phyloP scores from a whole-genome alignment of 441 rosid species.

The Raphanus hybrid region DNA sequence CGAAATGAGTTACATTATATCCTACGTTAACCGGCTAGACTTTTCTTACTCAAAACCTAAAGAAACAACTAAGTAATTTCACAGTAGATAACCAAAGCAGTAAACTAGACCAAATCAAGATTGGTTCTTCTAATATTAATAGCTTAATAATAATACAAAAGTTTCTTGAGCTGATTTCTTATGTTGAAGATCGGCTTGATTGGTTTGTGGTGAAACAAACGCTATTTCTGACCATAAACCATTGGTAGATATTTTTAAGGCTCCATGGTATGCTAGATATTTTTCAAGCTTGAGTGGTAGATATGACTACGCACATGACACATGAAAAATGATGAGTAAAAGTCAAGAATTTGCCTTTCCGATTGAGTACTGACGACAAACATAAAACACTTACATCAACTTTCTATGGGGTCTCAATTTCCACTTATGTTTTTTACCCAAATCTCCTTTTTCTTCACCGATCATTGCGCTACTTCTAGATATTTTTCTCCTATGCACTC shows the following conservation, averaged over 20 bases:
- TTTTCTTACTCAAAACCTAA: neutral
- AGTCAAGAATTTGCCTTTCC: constrained; percentile 7
- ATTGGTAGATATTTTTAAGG: constrained; percentile 32
- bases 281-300: constrained; percentile 28
- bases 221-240: constrained; percentile 27
- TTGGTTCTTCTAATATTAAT: neutral
- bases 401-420: constrained; percentile 1
- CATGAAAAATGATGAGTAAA: constrained; percentile 1
- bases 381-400: neutral
- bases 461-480: neutral
- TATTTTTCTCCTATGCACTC: neutral
- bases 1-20: neutral
- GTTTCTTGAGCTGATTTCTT: neutral
- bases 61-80: neutral
- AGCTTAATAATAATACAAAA: neutral
- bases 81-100: neutral
- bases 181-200: neutral
- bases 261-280: constrained; percentile 24
- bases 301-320: constrained; percentile 30
- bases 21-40: neutral
- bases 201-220: constrained; percentile 6
- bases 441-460: neutral
- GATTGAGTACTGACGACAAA: constrained; percentile 1
- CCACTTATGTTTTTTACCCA: neutral
- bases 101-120: neutral